Base-by-base conservation (phyloP, 192 early-diverging fungal genomes). In the Entophlyctis helioformis region DNA sequence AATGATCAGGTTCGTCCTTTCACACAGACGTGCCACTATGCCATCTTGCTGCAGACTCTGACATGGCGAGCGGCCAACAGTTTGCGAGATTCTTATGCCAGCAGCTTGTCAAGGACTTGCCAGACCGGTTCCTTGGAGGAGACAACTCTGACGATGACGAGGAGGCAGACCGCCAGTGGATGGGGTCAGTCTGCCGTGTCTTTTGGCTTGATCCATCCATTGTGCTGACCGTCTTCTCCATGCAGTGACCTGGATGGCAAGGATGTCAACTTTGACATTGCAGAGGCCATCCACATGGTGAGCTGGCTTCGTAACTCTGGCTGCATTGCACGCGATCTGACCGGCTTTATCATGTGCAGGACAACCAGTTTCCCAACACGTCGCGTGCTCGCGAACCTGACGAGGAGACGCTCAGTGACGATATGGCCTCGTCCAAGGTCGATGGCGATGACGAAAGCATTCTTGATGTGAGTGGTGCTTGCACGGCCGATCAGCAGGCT, bases 71-170 rank as follows among this genome's bases (percentile, higher is more conserved):
- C 7, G 21, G 0, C 2, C 26, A 32, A 15, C 24, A 85, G 80
- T 81, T 82, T 66, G 80, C 83, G 2, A 51, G 80, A 27, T 85
- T 72, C 52, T 52, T 85, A 24, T 74, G 72, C 45, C 81, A 83
- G 43, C 73, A 82, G 35, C 71, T 85, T 24, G 76, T 80, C 11
- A 74, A 67, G 21, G 81, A 85, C 39, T 59, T 81, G 26, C 78
- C 82, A 13, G 80, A 84, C 49, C 69, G 79, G 50, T 79, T 83
- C 55, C 31, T 66, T 22, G 55, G 67, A 1, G 69, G 53, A 8
- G 63, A 64, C 22, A 66, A 69, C 22, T 74, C 70, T 11, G 73
- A 72, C 10, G 81, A 80, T 20, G 81, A 84, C 26, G 71, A 72
- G 19, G 74, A 72, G 9, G 72, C 67, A 8, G 70, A 63, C 4